These are phyloP conservation scores for Gaeumannomyces sp. DNA, from an alignment of 2,329 filamentous ascomycete genomes.

Conservation along the genomic window DNA sequence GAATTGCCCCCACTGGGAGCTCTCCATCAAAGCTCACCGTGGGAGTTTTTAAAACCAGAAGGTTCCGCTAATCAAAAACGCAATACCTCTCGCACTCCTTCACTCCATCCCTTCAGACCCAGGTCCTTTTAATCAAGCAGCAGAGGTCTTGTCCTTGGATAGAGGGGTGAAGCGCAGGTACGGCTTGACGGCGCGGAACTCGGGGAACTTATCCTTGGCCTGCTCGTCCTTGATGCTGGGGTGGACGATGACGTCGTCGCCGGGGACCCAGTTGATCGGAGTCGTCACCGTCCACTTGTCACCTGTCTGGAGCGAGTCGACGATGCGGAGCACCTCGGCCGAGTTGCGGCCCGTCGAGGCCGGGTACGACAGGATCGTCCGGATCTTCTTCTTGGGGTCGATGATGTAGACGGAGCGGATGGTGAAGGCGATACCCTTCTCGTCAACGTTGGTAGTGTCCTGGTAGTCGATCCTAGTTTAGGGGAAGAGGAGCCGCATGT, in stretches of 20 bases:
- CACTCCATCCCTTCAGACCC: too few species aligned
- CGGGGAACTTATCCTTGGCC: slow-evolving; percentile 81
- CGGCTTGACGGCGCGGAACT: slow-evolving; percentile 62
- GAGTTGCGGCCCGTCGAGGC: slow-evolving; percentile 84
- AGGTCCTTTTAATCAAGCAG: slow-evolving; percentile 20
- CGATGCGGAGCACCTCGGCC: slow-evolving; percentile 69
- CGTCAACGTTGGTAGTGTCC: slow-evolving; percentile 73
- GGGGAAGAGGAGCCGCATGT: neutral
- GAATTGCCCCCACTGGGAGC: too few species aligned
- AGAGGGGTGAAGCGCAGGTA: slow-evolving; percentile 70
- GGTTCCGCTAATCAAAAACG: neutral
- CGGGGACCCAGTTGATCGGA: slow-evolving; percentile 83
- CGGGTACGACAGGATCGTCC: slow-evolving; percentile 87
- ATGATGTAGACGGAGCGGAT: slow-evolving; percentile 95
- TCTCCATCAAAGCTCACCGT: too few species aligned
- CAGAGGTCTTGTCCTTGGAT: slow-evolving; percentile 45
- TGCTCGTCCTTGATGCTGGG: slow-evolving; percentile 76
- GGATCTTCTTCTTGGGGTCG: slow-evolving; percentile 88
- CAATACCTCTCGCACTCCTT: too few species aligned
- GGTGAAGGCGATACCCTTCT: slow-evolving; percentile 82
- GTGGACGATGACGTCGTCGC: slow-evolving; percentile 89
- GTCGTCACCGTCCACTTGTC: slow-evolving; percentile 86
- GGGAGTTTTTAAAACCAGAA: too few species aligned
- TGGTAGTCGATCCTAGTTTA: slow-evolving; percentile 58
- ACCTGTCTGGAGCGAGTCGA: slow-evolving; percentile 74